Evolutionary conservation across 257 asterid species (phyloP).

Genomic region (Solanum etuberosum): DNA sequence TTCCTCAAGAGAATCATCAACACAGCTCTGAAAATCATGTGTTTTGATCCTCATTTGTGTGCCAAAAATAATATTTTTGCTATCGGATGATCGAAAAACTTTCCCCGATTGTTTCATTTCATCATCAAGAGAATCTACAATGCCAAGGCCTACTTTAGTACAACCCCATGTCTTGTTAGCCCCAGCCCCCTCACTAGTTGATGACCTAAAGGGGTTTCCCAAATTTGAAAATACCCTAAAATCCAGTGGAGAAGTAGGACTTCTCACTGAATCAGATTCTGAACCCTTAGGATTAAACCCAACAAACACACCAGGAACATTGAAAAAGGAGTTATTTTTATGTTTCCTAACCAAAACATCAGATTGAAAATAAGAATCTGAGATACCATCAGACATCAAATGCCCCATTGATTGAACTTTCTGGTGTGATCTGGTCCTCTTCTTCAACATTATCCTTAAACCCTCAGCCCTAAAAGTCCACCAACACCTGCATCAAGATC

Average conservation of each 20-base stretch:
- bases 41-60: conserved; percentile 40
- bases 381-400: conserved; percentile 31
- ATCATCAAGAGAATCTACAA: conserved; percentile 68
- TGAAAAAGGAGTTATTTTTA: conserved; percentile 33
- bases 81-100: conserved; percentile 27
- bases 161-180: conserved; percentile 53
- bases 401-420: conserved; percentile 53
- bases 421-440: conserved; percentile 57
- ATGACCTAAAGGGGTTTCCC: conserved; percentile 62
- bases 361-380: conserved; percentile 44
- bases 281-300: conserved; percentile 52
- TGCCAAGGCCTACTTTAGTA: conserved; percentile 80
- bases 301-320: conserved; percentile 46
- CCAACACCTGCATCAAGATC: conserved; percentile 23
- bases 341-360: conserved; percentile 44
- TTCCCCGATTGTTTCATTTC: conserved; percentile 27
- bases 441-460: conserved; percentile 48
- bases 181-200: conserved; percentile 31
- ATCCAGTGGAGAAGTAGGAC: conserved; percentile 92
- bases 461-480: conserved; percentile 4
- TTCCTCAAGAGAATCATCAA: conserved; percentile 22
- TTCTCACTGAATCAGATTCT: conserved; percentile 76
- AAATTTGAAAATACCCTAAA: conserved; percentile 61
- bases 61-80: conserved; percentile 53
- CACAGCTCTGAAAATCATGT: conserved; percentile 21